phyloP scores from a whole-genome alignment of 202 grass and related monocot genomes.

The Schoenoplectus tabernaemontani region DNA sequence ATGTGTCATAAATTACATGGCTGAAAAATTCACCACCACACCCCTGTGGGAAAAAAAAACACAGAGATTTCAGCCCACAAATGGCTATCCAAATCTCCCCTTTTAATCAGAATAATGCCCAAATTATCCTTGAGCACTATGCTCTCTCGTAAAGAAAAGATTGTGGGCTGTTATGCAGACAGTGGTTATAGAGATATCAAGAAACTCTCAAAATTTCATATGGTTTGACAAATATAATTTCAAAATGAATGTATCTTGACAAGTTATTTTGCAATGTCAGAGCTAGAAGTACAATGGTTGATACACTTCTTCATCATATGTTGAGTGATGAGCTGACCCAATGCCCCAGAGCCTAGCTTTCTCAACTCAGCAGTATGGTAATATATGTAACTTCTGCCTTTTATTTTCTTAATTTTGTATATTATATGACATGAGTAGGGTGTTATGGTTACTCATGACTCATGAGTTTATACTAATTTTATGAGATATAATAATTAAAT shows the following conservation, averaged over 20 bases:
- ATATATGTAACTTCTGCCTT: background rate
- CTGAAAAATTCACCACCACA: background rate
- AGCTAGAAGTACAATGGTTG: conserved; percentile 61
- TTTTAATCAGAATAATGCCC: background rate
- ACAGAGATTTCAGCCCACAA: background rate
- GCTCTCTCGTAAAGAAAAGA: background rate
- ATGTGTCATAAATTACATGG: background rate
- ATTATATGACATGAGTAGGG: background rate
- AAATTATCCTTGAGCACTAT: background rate
- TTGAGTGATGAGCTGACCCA: conserved; percentile 72
- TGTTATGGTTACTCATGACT: too few species aligned
- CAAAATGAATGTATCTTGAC: conserved; percentile 9
- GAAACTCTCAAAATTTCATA: background rate
- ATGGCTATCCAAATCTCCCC: background rate
- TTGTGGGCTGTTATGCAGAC: background rate
- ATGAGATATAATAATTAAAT: too few species aligned
- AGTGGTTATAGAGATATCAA: background rate
- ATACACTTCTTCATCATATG: conserved; percentile 94
- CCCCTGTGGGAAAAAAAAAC: background rate
- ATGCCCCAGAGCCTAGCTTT: conserved; percentile 29
- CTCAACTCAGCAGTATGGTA: conserved; percentile 29
- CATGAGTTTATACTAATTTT: too few species aligned
- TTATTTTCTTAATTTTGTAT: conserved; percentile 6
- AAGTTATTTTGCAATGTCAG: conserved; percentile 21
- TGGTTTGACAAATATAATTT: too few species aligned